Conservation (phyloP, 176 grass and related monocot species). For the Zizania latifolia region DNA sequence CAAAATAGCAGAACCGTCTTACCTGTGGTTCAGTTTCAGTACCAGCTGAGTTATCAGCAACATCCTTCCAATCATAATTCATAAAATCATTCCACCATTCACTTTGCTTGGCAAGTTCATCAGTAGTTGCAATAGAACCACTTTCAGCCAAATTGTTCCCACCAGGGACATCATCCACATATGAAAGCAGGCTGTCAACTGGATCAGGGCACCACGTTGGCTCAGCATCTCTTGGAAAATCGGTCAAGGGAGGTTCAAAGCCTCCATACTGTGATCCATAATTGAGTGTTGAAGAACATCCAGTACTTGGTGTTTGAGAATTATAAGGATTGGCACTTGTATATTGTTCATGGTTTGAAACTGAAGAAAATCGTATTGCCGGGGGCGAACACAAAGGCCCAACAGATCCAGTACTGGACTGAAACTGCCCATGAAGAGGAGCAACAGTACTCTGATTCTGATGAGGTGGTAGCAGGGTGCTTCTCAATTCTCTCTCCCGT, state of each 20-base stretch:
- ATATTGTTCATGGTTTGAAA: slow-evolving; percentile 34
- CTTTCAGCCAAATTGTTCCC: slow-evolving; percentile 34
- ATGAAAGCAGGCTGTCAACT: slow-evolving; percentile 44
- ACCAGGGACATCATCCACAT: slow-evolving; percentile 35
- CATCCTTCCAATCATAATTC: slow-evolving; percentile 41
- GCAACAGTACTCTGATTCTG: slow-evolving; percentile 18
- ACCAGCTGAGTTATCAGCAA: slow-evolving; percentile 23
- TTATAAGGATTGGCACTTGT: slow-evolving; percentile 22
- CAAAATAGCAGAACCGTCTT: slow-evolving; percentile 1
- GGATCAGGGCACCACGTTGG: slow-evolving; percentile 45
- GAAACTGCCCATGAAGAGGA: slow-evolving; percentile 24
- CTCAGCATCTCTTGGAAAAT: slow-evolving; percentile 44
- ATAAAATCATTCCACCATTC: slow-evolving; percentile 64
- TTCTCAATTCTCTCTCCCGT: slow-evolving; percentile 42
- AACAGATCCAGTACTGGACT: slow-evolving; percentile 36
- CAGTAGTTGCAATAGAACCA: slow-evolving; percentile 27
- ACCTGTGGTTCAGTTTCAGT: slow-evolving; percentile 34
- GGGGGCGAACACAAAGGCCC: slow-evolving; percentile 39
- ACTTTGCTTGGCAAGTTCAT: slow-evolving; percentile 47
- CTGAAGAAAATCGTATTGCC: slow-evolving; percentile 38
- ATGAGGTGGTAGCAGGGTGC: slow-evolving; percentile 9
- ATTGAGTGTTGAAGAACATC: slow-evolving; percentile 23
- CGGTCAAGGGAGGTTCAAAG: slow-evolving; percentile 23
- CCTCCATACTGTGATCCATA: slow-evolving; percentile 37
- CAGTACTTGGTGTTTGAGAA: slow-evolving; percentile 36